Evolutionary conservation across 106 monocot species (phyloP), one percentile per base, ranked within the genome.

Genomic region (Cymbidium sinense): DNA sequence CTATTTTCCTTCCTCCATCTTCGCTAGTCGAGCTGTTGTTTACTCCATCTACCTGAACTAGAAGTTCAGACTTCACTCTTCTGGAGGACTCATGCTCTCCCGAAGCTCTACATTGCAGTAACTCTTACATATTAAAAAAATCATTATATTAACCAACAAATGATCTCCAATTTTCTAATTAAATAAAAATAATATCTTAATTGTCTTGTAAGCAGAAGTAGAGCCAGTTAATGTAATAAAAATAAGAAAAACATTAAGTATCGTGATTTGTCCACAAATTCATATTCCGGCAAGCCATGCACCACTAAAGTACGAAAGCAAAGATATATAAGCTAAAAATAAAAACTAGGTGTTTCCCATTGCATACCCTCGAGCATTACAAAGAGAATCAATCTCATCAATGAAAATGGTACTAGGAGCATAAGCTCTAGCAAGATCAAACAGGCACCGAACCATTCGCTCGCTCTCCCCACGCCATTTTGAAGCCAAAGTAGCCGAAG

Each of bases 391-490:
- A 78, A 98, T 98, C 75, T 98, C 98, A 84, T 98, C 98, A 55
- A 98, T 98, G 77, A 98, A 98, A 34, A 98, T 98, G 67, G 98
- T 98, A 81, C 98, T 98, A 30, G 98, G 98, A 73, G 98, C 90
- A 83, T 98, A 98, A 82, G 90, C 88, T 82, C 98, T 89, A 64
- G 98, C 98, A 81, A 98, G 93, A 64, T 98, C 98, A 87, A 98
- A 98, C 34, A 98, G 78, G 70, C 89, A 89, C 0, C 98, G 89
- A 54, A 98, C 98, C 98, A 98, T 94, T 58, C 98, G 91, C 77
- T 98, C 98, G 88, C 98, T 98, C 77, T 98, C 98, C 33, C 98
- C 98, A 79, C 98, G 91, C 98, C 98, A 98, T 88, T 98, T 98
- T 35, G 98, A 98, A 81, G 98, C 98, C 88, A 98, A 79, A 43